Percentiles rank a stretch among this genome's conserved stretches.
Evolutionary conservation across 176 grass and related monocot genomes (phyloP).

Genomic region (Zoysia pacifica): DNA sequence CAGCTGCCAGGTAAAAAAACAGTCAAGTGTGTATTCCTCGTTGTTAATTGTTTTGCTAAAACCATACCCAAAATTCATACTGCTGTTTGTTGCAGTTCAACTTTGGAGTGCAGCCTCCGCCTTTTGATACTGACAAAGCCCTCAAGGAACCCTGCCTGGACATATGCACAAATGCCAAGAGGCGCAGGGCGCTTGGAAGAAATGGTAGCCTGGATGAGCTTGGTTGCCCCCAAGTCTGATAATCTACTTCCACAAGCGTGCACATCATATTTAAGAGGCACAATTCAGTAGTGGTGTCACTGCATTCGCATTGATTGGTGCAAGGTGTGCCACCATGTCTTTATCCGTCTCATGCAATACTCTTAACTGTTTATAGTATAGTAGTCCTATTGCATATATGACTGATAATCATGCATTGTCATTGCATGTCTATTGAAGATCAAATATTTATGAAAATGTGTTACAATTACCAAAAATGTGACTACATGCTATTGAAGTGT

Average conservation of each 20-base stretch:
- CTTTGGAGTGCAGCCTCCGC: slow-evolving; percentile 62
- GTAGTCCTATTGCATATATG: background rate
- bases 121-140: slow-evolving; percentile 54
- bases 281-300: background rate
- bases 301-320: background rate
- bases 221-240: slow-evolving; percentile 47
- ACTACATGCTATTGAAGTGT: background rate
- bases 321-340: background rate
- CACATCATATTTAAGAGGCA: background rate
- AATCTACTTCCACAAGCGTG: background rate
- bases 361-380: background rate
- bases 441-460: background rate
- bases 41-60: too few relatives aligned
- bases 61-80: background rate
- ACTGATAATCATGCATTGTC: background rate
- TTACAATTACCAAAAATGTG: background rate
- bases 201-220: slow-evolving; percentile 21
- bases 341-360: background rate
- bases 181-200: slow-evolving; percentile 46
- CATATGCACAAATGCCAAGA: slow-evolving; percentile 62
- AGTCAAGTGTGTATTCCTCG: too few relatives aligned
- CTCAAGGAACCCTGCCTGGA: slow-evolving; percentile 83
- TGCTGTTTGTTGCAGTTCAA: slow-evolving; percentile 63
- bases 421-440: background rate
- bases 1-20: slow-evolving; percentile 74